These are phyloP conservation scores for Sphaerulina populicola DNA, from an alignment of 2,329 filamentous ascomycete genomes.

Conservation along the genomic window DNA sequence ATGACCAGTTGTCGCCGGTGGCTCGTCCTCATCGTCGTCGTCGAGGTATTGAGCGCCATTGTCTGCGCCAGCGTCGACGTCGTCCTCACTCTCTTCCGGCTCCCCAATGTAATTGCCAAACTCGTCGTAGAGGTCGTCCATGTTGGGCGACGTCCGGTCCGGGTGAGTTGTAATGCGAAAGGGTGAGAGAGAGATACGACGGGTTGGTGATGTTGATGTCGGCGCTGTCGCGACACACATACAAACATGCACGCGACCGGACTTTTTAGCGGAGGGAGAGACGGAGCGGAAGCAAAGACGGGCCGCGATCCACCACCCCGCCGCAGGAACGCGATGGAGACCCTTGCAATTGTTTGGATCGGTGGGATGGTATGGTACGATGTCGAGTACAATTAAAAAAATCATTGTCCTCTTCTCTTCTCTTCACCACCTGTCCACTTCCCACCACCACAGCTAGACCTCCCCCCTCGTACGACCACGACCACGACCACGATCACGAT, in stretches of 20 bases:
- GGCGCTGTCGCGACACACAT: slow-evolving; percentile 2
- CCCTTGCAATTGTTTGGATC: too few relatives aligned
- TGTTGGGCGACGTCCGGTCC: slow-evolving; percentile 36
- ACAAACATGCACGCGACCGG: neutral
- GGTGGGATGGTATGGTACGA: too few relatives aligned
- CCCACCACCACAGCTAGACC: too few relatives aligned
- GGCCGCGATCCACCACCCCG: neutral
- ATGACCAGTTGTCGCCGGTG: slow-evolving; percentile 52
- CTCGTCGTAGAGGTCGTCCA: slow-evolving; percentile 99
- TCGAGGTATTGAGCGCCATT: slow-evolving; percentile 72
- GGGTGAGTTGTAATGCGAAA: neutral
- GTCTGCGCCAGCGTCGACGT: slow-evolving; percentile 67
- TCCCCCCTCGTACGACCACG: too few relatives aligned
- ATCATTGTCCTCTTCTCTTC: too few relatives aligned
- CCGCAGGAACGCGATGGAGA: neutral
- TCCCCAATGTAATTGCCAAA: slow-evolving; percentile 99
- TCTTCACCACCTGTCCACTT: too few relatives aligned
- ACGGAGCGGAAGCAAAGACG: neutral
- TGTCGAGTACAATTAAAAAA: too few relatives aligned
- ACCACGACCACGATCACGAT: too few relatives aligned
- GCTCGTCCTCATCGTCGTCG: slow-evolving; percentile 60
- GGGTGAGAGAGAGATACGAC: neutral
- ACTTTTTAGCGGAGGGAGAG: neutral
- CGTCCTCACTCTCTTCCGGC: slow-evolving; percentile 77
- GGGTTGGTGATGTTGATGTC: slow-evolving; percentile 1